Evolutionary conservation across 2,329 filamentous ascomycete genomes (phyloP).

Genomic region (Talaromyces sp.): DNA sequence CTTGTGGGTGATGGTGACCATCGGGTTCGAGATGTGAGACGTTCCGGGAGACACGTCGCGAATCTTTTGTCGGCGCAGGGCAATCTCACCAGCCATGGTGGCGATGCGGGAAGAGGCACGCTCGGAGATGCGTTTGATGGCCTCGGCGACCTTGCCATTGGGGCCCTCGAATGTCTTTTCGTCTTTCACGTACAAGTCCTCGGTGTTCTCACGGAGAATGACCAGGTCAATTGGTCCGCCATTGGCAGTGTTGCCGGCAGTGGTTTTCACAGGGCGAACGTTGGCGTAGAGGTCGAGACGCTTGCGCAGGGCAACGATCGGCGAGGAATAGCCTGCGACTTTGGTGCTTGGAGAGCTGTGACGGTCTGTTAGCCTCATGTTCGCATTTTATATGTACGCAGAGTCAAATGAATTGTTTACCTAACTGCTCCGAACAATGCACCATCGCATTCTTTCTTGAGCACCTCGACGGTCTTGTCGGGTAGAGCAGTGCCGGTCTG

Average conservation of each 20-base stretch:
- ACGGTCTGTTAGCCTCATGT: not conserved
- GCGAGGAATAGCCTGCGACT: conserved; percentile 92
- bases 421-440: conserved; percentile 94
- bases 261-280: conserved; percentile 89
- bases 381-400: not conserved
- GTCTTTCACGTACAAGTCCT: conserved; percentile 97
- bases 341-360: conserved; percentile 74
- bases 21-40: conserved; percentile 55
- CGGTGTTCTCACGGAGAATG: conserved; percentile 97
- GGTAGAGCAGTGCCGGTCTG: conserved; percentile 82
- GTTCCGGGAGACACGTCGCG: conserved; percentile 52
- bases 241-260: conserved; percentile 42
- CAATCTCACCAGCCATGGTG: conserved; percentile 91
- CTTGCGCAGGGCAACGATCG: conserved; percentile 95
- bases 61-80: conserved; percentile 76
- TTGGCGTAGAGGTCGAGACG: conserved; percentile 94
- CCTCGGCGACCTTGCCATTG: conserved; percentile 80
- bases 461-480: conserved; percentile 81
- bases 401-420: conserved; percentile 24
- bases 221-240: conserved; percentile 79
- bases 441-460: conserved; percentile 88
- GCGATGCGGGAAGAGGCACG: conserved; percentile 81
- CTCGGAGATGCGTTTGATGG: conserved; percentile 94
- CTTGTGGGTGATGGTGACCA: conserved; percentile 98
- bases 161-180: conserved; percentile 75